Evolutionary conservation across 306 rosid species (phyloP).

Genomic region (Glycine tomentella): DNA sequence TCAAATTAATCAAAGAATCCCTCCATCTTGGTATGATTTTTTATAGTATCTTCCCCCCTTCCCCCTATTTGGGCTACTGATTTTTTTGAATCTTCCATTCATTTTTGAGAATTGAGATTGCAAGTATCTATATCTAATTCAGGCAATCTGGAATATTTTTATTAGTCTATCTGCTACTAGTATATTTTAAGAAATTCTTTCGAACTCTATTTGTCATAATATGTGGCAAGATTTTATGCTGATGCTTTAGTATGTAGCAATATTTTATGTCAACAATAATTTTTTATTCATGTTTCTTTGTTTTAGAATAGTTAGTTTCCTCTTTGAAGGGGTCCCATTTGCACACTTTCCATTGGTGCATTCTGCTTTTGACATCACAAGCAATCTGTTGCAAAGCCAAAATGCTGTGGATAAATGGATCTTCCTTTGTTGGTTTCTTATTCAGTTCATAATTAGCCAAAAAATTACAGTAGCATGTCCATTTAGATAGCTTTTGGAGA

Average conservation of each 20-base stretch:
- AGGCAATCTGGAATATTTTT: conserved; percentile 20
- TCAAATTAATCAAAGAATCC: conserved; percentile 61
- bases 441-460: neutral
- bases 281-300: neutral
- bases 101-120: conserved; percentile 21
- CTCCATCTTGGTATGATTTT: conserved; percentile 63
- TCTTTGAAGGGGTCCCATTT: neutral
- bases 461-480: neutral
- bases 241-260: conserved; percentile 1
- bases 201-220: neutral
- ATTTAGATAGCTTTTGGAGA: conserved; percentile 1
- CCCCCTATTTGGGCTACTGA: conserved; percentile 17
- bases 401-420: neutral
- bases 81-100: conserved; percentile 29
- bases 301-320: conserved; percentile 35
- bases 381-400: neutral
- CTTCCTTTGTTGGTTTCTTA: neutral
- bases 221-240: conserved; percentile 31
- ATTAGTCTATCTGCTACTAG: conserved; percentile 10
- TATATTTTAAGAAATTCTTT: conserved; percentile 15
- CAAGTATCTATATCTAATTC: conserved; percentile 28
- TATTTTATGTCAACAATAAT: neutral
- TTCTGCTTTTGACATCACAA: neutral
- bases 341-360: neutral
- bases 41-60: conserved; percentile 9